Evolutionary conservation across 2,329 filamentous ascomycete species (phyloP).

Genomic region (Aspergillus viridinutans): DNA sequence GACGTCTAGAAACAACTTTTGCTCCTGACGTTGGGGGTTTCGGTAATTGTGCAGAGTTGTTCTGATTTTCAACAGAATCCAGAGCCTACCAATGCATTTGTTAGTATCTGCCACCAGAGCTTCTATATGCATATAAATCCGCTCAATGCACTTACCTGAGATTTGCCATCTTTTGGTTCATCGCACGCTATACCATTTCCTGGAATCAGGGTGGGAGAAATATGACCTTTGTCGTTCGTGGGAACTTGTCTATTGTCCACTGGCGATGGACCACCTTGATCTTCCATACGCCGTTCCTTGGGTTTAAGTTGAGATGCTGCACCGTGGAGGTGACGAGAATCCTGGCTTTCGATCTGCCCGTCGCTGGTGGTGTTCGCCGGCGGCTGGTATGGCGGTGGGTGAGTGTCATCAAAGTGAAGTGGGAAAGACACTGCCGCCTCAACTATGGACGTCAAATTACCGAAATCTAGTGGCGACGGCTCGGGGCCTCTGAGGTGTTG

Average conservation of each 20-base stretch:
- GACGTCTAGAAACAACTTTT: conserved; percentile 8
- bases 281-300: not conserved
- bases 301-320: not conserved
- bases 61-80: not conserved
- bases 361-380: not conserved
- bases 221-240: not conserved
- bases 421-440: conserved; percentile 29
- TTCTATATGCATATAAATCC: not conserved
- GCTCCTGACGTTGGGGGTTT: conserved; percentile 4
- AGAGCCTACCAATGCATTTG: not conserved
- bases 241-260: not conserved
- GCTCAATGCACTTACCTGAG: not conserved
- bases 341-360: not conserved
- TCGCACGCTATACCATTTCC: not conserved
- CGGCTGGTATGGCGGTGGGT: conserved; percentile 18
- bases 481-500: conserved; percentile 15
- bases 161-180: not conserved
- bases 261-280: not conserved
- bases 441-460: conserved; percentile 31
- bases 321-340: not conserved
- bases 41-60: not conserved
- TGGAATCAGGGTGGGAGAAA: not conserved
- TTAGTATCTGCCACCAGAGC: not conserved
- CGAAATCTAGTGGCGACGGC: conserved; percentile 28
- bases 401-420: conserved; percentile 17